Conservation (phyloP, 1,284 basidiomycete genomes). For the Puccinia polysora region DNA sequence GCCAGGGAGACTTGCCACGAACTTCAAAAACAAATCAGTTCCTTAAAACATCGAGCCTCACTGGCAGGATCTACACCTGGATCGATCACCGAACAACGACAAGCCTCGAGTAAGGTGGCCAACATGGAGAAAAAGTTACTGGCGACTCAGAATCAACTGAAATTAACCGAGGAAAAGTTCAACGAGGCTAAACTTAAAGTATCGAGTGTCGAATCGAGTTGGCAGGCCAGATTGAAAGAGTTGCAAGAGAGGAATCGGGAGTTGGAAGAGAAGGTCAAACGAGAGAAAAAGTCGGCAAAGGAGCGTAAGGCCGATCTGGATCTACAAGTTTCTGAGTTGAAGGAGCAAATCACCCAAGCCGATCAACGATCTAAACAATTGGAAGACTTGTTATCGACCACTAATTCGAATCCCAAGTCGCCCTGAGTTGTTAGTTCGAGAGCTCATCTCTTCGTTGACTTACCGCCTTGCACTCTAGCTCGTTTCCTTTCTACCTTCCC, state of each 20-base stretch:
- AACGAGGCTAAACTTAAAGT: constrained; percentile 67
- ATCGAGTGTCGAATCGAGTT: constrained; percentile 69
- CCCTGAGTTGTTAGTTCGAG: too few species aligned
- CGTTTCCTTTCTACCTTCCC: too few species aligned
- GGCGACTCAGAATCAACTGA: constrained; percentile 74
- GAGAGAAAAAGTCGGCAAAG: constrained; percentile 89
- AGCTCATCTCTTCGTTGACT: too few species aligned
- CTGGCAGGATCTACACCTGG: constrained; percentile 55
- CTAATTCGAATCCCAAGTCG: too few species aligned
- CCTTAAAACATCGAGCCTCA: constrained; percentile 58
- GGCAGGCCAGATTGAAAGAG: constrained; percentile 87
- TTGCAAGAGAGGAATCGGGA: constrained; percentile 76
- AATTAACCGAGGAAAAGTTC: constrained; percentile 75
- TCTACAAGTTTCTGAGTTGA: constrained; percentile 20
- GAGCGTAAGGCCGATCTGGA: constrained; percentile 61
- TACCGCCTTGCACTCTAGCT: too few species aligned
- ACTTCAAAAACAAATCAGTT: constrained; percentile 67
- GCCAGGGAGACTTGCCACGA: constrained; percentile 69
- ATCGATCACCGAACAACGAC: constrained; percentile 60
- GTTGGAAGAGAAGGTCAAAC: constrained; percentile 88
- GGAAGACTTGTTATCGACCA: constrained; percentile 17
- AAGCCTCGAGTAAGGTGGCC: constrained; percentile 68
- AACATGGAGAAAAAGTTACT: constrained; percentile 73
- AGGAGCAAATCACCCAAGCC: constrained; percentile 23
- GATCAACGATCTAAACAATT: constrained; percentile 26